A percentile compares a stretch with the other conserved stretches of the same genome.
Evolutionary conservation across 371 early-diverging fungal species (phyloP).

Genomic region (Actinomucor elegans): DNA sequence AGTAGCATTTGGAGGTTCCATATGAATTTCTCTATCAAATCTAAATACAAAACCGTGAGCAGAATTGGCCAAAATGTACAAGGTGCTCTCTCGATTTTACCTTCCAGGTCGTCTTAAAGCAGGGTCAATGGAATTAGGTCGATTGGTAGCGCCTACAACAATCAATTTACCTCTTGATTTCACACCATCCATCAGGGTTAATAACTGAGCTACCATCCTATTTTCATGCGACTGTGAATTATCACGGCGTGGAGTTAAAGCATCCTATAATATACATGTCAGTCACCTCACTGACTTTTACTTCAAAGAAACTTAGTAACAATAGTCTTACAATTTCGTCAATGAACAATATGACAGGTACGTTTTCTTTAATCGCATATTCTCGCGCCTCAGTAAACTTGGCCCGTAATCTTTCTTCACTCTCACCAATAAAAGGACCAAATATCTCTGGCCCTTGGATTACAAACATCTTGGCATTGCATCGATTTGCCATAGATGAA

Average conservation of each 20-base stretch:
- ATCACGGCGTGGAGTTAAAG: conserved; percentile 88
- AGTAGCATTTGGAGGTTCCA: conserved; percentile 75
- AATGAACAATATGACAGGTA: conserved; percentile 92
- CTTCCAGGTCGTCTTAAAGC: conserved; percentile 98
- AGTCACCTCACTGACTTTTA: neutral
- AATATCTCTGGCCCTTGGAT: conserved; percentile 91
- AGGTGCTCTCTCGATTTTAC: conserved; percentile 41
- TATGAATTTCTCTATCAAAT: conserved; percentile 92
- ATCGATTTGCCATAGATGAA: conserved; percentile 58
- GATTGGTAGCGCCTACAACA: conserved; percentile 98
- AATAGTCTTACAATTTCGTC: conserved; percentile 88
- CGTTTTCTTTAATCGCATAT: conserved; percentile 32
- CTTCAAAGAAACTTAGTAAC: neutral
- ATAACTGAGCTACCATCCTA: conserved; percentile 94
- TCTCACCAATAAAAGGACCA: conserved; percentile 92
- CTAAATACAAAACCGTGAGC: conserved; percentile 45
- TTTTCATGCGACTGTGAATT: conserved; percentile 79
- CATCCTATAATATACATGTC: conserved; percentile 62
- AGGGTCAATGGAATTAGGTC: conserved; percentile 97
- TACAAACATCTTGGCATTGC: conserved; percentile 61
- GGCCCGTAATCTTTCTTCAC: conserved; percentile 83
- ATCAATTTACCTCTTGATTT: conserved; percentile 68
- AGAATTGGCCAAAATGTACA: conserved; percentile 63
- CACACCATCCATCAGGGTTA: conserved; percentile 97
- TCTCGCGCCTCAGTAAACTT: conserved; percentile 82